Base-by-base conservation (phyloP, 176 grass and related monocot genomes). In the Oryza meridionalis region DNA sequence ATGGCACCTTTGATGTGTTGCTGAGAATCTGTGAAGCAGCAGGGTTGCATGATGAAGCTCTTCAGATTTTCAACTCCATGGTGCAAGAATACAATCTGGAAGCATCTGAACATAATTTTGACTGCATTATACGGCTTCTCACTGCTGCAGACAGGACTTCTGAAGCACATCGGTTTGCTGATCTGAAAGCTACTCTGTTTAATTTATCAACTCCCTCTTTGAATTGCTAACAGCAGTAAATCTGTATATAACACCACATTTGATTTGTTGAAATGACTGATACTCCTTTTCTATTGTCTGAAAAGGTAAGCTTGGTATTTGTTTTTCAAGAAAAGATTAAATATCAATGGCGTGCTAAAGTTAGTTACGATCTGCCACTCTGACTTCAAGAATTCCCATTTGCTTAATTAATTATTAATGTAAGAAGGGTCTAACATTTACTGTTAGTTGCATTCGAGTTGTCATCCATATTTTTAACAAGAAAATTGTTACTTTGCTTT, bases 41-140 rank as follows among this genome's bases (percentile, higher is more conserved):
- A 37, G 85, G 84, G 27, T 86, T 79, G 72, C 84, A 86, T 50
- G 69, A 91, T 59, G 88, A 90, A 86, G 87, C 85, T 75, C 79
- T 95, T 64, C 55, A 69, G 73, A 84, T 98, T 86, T 98, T 93
- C 35, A 78, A 88, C 61, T 86, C 65, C 29, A 88, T 98, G 92
- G 91, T 92, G 66, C 73, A 86, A 46, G 85, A 90, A 55, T 95
- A 91, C 88, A 82, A 92, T 33, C 67, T 95, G 76, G 85, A 91
- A 84, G 68, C 87, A 78, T 95, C 91, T 77, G 84, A 88, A 90
- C 72, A 95, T 50, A 91, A 95, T 88, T 98, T 88, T 90, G 85
- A 98, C 29, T 91, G 85, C 58, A 81, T 98, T 73, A 92, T 98
- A 72, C 58, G 70, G 69, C 81, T 91, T 79, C 95, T 93, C 59